Evolutionary conservation across 192 early-diverging fungal genomes (phyloP), one percentile per base, ranked within the genome.

Genomic region (Umbelopsis ramanniana): DNA sequence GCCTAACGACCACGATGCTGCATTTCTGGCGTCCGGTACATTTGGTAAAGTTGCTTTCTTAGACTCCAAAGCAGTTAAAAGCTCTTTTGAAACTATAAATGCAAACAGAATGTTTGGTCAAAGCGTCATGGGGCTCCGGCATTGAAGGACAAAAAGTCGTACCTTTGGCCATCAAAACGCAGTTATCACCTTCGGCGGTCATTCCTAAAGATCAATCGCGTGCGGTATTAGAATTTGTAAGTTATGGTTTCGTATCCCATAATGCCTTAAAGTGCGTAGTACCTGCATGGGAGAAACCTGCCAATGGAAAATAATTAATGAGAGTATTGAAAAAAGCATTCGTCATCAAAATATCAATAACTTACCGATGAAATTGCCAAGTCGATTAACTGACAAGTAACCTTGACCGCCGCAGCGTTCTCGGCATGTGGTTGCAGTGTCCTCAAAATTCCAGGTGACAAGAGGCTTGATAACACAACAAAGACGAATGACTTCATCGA

Each of bases 101-200:
- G 11, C 35, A 17, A 26, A 37, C 7, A 2, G 33, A 24, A 29
- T 6, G 40, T 43, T 43, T n/a, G n/a, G 12, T 63, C 12, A 63
- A 8, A 14, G 14, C 15, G 23, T 33, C 11, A n/a, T 37, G n/a
- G n/a, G n/a, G 19, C 29, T 17, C 14, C 4, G n/a, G 17, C 26
- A 6, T 2, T 38, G 33, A 4, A n/a, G n/a, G 15, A 0, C 17
- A 5, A 35, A 12, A 15, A 6, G 12, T 19, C 17, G 4, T 37
- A 37, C 57, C 57, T 82, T 93, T 93, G 73, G 90, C 90, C 83
- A 90, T 91, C 69, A 92, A 76, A 19, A 93, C 89, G 53, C 85
- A 85, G 80, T 92, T 92, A 70, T 93, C 92, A 23, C 92, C 92
- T 80, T 93, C 92, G 45, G 92, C 92, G 10, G 92, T 90, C 82